A percentile compares a stretch with the other conserved stretches of the same genome.
Evolutionary conservation across 148 eudicot species (phyloP).

Genomic region (Amaranthus cruentus): DNA sequence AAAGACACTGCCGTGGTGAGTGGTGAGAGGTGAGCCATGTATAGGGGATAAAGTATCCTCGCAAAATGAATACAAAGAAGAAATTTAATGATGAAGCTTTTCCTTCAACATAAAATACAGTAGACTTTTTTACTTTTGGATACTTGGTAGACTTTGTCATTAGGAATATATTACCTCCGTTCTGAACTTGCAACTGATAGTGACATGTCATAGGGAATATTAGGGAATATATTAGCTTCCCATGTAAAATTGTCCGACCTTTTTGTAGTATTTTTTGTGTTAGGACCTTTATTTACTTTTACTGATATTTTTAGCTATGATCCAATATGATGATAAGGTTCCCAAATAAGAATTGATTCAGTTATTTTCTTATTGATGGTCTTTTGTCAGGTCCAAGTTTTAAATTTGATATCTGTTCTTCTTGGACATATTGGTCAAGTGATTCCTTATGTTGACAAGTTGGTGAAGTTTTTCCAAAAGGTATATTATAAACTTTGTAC

Average conservation of each 20-base stretch:
- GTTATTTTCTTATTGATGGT: background rate
- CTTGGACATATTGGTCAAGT: constrained; percentile 71
- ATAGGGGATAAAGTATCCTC: no score
- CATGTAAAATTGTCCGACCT: background rate
- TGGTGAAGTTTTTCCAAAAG: constrained; percentile 84
- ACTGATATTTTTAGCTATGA: background rate
- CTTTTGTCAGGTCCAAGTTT: constrained; percentile 80
- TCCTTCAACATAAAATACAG: no score
- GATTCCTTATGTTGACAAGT: constrained; percentile 64
- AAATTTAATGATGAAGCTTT: no score
- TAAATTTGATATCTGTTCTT: constrained; percentile 80
- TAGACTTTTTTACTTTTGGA: no score
- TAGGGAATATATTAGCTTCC: background rate
- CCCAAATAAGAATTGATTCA: background rate
- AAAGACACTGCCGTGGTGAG: no score
- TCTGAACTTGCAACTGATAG: no score
- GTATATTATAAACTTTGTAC: constrained; percentile 31
- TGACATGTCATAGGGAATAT: no score
- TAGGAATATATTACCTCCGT: no score
- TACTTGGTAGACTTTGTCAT: no score
- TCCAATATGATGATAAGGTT: background rate
- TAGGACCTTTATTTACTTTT: background rate
- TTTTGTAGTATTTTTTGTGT: background rate
- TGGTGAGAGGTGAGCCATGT: no score
- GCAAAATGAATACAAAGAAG: no score